Conservation (phyloP, 1,139 yeast species). For the Suhomyces coccinellae region DNA sequence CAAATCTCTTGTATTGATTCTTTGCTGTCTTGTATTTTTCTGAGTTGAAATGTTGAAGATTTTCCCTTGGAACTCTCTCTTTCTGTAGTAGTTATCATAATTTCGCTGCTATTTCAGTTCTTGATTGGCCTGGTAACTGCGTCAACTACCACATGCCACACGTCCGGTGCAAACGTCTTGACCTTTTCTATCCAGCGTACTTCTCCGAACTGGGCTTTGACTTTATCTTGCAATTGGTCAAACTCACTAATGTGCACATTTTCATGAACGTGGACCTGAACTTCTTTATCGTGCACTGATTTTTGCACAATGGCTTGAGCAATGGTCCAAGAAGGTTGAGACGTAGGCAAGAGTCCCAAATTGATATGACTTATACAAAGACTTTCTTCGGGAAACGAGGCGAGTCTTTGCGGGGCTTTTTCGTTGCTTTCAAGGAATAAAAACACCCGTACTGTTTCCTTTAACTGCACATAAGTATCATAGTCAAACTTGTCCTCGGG, state of each 20-base stretch:
- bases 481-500: conserved; percentile 30
- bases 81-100: too few relatives aligned
- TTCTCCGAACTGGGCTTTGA: conserved; percentile 13
- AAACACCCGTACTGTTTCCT: conserved; percentile 23
- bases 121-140: conserved; percentile 17
- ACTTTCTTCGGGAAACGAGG: conserved; percentile 17
- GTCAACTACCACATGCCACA: conserved; percentile 77
- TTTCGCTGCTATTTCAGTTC: neutral
- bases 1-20: too few relatives aligned
- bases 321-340: conserved; percentile 59
- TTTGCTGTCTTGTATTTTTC: too few relatives aligned
- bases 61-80: too few relatives aligned
- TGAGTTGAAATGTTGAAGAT: too few relatives aligned
- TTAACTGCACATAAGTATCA: conserved; percentile 12
- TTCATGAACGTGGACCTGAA: conserved; percentile 49
- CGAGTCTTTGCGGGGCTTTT: conserved; percentile 44
- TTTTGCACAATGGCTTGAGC: conserved; percentile 30
- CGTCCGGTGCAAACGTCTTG: conserved; percentile 85
- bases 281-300: neutral
- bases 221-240: conserved; percentile 27
- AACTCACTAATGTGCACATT: conserved; percentile 56
- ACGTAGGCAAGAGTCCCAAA: conserved; percentile 74
- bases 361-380: conserved; percentile 61
- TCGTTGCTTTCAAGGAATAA: conserved; percentile 67
- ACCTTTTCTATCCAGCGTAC: conserved; percentile 53